Conservation (phyloP, 2,329 filamentous ascomycete genomes). For the Corniculantispora saksenae region DNA sequence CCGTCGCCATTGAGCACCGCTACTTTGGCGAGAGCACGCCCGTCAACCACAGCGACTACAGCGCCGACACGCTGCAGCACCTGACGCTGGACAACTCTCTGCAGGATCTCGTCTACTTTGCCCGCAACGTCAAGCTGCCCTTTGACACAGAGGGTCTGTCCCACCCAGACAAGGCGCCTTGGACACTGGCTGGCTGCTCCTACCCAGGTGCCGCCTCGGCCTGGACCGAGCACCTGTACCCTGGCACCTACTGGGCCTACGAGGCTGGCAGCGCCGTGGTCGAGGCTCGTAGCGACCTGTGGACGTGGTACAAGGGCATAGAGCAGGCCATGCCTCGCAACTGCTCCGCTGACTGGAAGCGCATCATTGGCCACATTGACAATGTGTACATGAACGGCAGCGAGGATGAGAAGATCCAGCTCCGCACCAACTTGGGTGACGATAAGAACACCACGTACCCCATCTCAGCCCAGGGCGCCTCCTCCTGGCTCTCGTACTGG, state of each 20-base stretch:
- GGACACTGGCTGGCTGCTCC: conserved; percentile 76
- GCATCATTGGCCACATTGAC: conserved; percentile 49
- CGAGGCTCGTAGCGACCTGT: conserved; percentile 73
- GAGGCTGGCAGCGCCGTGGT: conserved; percentile 78
- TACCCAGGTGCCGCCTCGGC: conserved; percentile 78
- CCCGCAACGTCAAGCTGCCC: conserved; percentile 66
- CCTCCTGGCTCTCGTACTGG: conserved; percentile 30
- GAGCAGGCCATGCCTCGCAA: conserved; percentile 49
- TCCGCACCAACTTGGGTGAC: conserved; percentile 41
- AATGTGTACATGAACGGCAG: conserved; percentile 44
- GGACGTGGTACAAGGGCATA: conserved; percentile 53
- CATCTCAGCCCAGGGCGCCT: neutral
- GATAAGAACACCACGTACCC: conserved; percentile 16
- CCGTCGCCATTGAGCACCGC: conserved; percentile 73
- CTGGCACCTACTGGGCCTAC: conserved; percentile 72
- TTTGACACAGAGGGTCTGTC: conserved; percentile 66
- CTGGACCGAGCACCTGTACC: conserved; percentile 71
- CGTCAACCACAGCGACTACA: conserved; percentile 45
- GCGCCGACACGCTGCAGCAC: conserved; percentile 71
- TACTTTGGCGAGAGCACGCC: conserved; percentile 80
- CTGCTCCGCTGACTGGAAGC: conserved; percentile 65
- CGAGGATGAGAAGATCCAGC: conserved; percentile 39
- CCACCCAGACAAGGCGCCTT: conserved; percentile 65
- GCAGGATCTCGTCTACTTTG: conserved; percentile 76
- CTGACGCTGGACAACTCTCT: conserved; percentile 76